Evolutionary conservation across 2,329 filamentous ascomycete genomes (phyloP).

Genomic region (Neonectria ditissima): DNA sequence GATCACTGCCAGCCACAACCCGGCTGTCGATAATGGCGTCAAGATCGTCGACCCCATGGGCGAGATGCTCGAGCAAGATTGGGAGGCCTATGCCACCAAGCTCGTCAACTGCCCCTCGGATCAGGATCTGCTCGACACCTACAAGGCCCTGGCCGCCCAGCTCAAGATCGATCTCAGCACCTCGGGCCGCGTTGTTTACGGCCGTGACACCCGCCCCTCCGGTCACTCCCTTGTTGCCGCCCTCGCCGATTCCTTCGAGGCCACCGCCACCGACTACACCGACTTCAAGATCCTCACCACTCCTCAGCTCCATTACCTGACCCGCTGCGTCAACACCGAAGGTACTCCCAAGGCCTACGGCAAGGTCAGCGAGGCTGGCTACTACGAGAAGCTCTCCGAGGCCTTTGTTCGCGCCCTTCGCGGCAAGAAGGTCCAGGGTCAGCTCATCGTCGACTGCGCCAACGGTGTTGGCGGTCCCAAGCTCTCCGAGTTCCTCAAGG

Average conservation of each 20-base stretch:
- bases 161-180: constrained; percentile 79
- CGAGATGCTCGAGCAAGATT: constrained; percentile 96
- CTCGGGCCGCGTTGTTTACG: constrained; percentile 86
- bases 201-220: constrained; percentile 92
- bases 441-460: constrained; percentile 90
- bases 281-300: constrained; percentile 95
- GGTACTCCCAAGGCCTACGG: constrained; percentile 90
- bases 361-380: constrained; percentile 87
- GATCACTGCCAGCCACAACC: constrained; percentile 96
- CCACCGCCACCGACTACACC: constrained; percentile 77
- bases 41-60: constrained; percentile 98
- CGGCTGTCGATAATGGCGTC: constrained; percentile 88
- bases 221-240: constrained; percentile 85
- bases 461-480: constrained; percentile 97
- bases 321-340: constrained; percentile 92
- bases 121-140: constrained; percentile 79
- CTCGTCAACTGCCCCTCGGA: constrained; percentile 88
- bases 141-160: constrained; percentile 78
- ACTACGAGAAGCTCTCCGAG: constrained; percentile 90
- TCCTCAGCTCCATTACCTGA: constrained; percentile 97
- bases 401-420: constrained; percentile 89
- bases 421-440: constrained; percentile 78
- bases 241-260: constrained; percentile 82
- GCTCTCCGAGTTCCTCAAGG: constrained; percentile 85
- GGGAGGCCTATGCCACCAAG: constrained; percentile 89